These are phyloP conservation scores for Akanthomyces dipterigenus DNA, from an alignment of 2,329 filamentous ascomycete genomes.

Conservation along the genomic window DNA sequence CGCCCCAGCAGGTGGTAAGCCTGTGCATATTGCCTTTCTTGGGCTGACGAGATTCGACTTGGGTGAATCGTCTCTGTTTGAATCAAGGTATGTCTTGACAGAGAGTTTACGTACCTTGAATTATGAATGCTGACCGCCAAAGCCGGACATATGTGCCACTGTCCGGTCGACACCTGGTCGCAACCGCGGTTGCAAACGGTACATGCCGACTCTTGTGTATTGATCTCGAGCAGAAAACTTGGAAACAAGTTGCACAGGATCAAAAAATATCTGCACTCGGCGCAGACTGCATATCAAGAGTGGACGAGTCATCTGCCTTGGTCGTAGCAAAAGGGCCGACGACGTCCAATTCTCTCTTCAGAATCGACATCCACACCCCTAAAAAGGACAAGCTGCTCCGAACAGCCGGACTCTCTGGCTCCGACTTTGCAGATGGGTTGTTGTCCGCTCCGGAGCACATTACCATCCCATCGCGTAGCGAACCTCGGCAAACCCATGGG, in stretches of 20 bases:
- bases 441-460: constrained; percentile 34
- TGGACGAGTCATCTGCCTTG: constrained; percentile 30
- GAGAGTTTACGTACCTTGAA: too few species aligned
- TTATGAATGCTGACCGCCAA: neutral
- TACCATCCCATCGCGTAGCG: constrained; percentile 20
- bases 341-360: constrained; percentile 28
- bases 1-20: constrained; percentile 20
- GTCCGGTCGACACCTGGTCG: constrained; percentile 27
- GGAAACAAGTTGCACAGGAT: constrained; percentile 24
- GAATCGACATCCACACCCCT: constrained; percentile 23
- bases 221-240: constrained; percentile 27
- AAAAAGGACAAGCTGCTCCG: constrained; percentile 24
- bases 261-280: constrained; percentile 26
- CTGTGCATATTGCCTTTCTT: constrained; percentile 26
- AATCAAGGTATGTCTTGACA: constrained; percentile 22
- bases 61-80: constrained; percentile 25
- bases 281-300: constrained; percentile 27
- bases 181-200: constrained; percentile 27
- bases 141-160: constrained; percentile 36
- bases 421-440: constrained; percentile 21
- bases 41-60: constrained; percentile 36
- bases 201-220: constrained; percentile 30
- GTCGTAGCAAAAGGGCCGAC: constrained; percentile 29
- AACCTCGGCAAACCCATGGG: constrained; percentile 32
- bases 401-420: constrained; percentile 24